Evolutionary conservation across 2,329 filamentous ascomycete genomes (phyloP), one percentile per base, ranked within the genome.

Genomic region (Colletotrichum caudatum): DNA sequence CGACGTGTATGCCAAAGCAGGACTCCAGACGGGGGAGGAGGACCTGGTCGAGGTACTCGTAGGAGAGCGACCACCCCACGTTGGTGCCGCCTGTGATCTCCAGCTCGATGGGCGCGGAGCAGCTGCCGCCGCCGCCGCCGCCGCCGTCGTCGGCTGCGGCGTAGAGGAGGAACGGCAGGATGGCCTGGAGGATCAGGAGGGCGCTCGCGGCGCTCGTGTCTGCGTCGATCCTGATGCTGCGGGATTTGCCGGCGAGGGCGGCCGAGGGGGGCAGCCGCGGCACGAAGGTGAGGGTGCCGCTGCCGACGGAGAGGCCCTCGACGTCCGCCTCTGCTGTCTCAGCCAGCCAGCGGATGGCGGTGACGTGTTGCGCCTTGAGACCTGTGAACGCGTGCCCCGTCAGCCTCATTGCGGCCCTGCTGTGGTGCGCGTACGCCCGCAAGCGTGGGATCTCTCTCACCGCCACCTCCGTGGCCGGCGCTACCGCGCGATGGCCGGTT

Each of bases 1-100:
- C 82, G 4, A 89, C 81, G 1, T 69, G 66, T 51, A 90, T 78
- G 1, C 84, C 83, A 66, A 90, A 89, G 4, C 82, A 81, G 2
- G 82, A 80, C 75, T 88, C 81, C 0, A 91, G 78, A 0, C 83
- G 81, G 3, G 89, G 89, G 41, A 90, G 78, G 1, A 91, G 81
- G 0, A 91, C 86, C 75, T 91, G 89, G 75, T 90, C 87, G 4
- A 91, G 79, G 75, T 91, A 92, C 75, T 92, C 89, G 70, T 84
- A 90, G n/a, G 85, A 88, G 1, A 84, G 81, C 0, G 88, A 89
- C 75, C 84, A 89, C 12, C 82, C 81, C 2, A 88, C 85, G 73
- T 91, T 91, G 1, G 89, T 91, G 20, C 89, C 89, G 6, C 89
- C 89, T 1, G 84, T 82, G 8, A 91, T 84, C 23, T 83, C 82